Base-by-base conservation (phyloP, 139 green algal species). In the Picochlorum costavermella region DNA sequence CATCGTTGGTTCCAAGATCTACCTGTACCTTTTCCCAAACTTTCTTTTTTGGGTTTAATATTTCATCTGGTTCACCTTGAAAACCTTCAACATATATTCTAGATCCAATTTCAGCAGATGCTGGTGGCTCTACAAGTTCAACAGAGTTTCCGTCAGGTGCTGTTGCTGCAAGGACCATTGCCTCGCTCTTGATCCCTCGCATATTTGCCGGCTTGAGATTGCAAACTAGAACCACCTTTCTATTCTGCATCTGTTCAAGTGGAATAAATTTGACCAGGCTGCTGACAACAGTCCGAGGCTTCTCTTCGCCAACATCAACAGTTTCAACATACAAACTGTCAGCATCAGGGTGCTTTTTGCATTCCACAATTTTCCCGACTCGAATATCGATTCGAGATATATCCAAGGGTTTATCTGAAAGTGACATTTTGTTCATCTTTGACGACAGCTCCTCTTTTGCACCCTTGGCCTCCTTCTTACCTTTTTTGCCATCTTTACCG, bases 181-280 rank as follows among this genome's bases (percentile, higher is more conserved):
- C 92, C 25, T 94, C 75, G 20, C 65, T 83, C 67, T 86, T 80
- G 17, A 96, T 70, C 14, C 87, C 90, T 3, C 89, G 74, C 91
- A 98, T 96, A 48, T 88, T 90, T 14, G 83, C 87, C 1, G 92
- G 86, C 78, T 98, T 97, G 23, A 98, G 75, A 83, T 98, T 98
- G 76, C 75, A 84, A 44, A 98, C 75, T 10, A 92, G 63, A 23
- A 92, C 79, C 37, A 95, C 88, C 2, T 68, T 63, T 28, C 74
- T 49, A 40, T 67, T 67, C 72, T 87, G 82, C 85, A 91, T 88
- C 72, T 86, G 68, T 17, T 67, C 84, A 65, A 91, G 74, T 4
- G 86, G 78, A 44, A 96, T 86, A 82, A 85, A 84, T 70, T 96
- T 95, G 8, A 95, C 90, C n/a, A 97, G 78, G 5, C 91, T 90